Base-by-base conservation (phyloP, 1,284 basidiomycete genomes). In the Calocybe gambosa region DNA sequence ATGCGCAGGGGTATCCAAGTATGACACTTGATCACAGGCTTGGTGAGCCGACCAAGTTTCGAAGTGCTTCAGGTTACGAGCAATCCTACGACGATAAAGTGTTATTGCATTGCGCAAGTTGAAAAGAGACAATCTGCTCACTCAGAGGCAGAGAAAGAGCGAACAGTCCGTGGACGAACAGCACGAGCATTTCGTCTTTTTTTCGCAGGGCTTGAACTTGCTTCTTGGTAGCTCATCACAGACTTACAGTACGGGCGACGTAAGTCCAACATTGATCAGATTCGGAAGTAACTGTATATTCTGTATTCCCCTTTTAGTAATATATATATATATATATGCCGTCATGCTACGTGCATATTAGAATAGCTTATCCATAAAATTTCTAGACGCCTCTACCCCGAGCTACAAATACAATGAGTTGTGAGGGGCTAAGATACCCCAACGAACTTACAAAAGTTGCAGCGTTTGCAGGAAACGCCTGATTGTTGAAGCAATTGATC, bases 391-490 rank as follows among this genome's bases (percentile, higher is more conserved):
- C 60, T 92, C 89, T 15, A 92, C 89, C 43, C 89, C 89, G 45
- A 91, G 77, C 87, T 89, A 54, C 8, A 13, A 3, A 46, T 47
- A 26, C 33, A 43, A 33, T 43, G 41, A 39, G 38, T 48, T 18
- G 18, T 41, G 28, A 25, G 16, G 16, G 18, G 29, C 6, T 47
- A 46, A 35, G 29, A 12, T 23, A 7, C 21, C 7, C 21, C 7
- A 4, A 46, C 46, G 29, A 23, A 77, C 89, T 71, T 60, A 93
- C 86, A 72, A 95, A 95, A 45, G 92, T 93, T n/a, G 92, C 93
- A 42, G 92, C 93, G 64, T 95, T 95, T 21, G 93, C 92, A 5
- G 92, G 91, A 78, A 93, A 91, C 42, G 89, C 89, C 85, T 89
- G 19, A 16, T 15, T 29, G 40, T 33, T 20, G 18, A 31, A 25